phyloP scores from a whole-genome alignment of 148 eudicot species.

The Chenopodium album region DNA sequence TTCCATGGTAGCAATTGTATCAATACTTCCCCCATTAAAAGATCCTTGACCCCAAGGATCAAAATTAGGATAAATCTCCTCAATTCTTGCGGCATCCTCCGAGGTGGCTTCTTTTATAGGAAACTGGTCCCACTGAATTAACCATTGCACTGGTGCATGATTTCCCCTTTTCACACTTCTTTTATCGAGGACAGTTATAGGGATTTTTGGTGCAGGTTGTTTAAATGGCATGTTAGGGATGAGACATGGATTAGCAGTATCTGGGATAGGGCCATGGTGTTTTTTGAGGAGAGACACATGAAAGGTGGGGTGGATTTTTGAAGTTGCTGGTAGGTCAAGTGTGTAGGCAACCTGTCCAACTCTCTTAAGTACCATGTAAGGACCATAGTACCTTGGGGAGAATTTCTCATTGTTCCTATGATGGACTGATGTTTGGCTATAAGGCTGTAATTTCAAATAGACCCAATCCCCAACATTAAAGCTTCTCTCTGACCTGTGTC shows the following conservation, averaged over 20 bases:
- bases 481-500: not conserved
- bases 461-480: not conserved
- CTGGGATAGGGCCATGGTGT: not conserved
- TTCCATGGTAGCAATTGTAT: too few relatives aligned
- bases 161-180: not conserved
- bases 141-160: not conserved
- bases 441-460: not conserved
- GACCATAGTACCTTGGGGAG: not conserved
- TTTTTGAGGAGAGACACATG: not conserved
- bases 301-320: not conserved
- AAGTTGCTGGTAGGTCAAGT: not conserved
- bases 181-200: too few relatives aligned
- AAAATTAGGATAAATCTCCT: not conserved
- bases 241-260: too few relatives aligned
- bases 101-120: not conserved
- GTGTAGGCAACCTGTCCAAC: not conserved
- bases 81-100: not conserved
- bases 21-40: not conserved
- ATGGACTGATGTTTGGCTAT: not conserved
- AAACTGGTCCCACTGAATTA: not conserved
- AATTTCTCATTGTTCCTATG: not conserved
- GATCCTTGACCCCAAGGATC: constrained; percentile 19
- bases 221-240: too few relatives aligned
- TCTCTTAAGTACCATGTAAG: not conserved
- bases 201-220: not conserved